These are phyloP conservation scores for Tylopilus intermedius DNA, from an alignment of 768 basidiomycete genomes.

Conservation along the genomic window DNA sequence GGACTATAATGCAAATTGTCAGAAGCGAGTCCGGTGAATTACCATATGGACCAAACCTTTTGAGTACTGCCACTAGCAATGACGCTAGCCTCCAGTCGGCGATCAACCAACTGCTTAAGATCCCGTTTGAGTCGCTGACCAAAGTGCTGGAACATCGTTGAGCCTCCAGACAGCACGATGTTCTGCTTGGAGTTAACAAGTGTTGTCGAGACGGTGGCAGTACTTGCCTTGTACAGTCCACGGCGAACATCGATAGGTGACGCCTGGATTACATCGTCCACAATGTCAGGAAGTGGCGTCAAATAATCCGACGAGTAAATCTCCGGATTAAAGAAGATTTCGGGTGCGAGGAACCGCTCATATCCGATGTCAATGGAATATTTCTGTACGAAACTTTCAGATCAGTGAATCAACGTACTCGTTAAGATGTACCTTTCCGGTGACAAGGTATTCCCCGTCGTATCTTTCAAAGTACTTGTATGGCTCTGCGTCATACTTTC, in stretches of 20 bases:
- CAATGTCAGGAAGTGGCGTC: conserved; percentile 92
- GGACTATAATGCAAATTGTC: conserved; percentile 47
- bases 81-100: conserved; percentile 74
- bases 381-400: conserved; percentile 50
- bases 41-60: conserved; percentile 47
- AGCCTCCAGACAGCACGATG: conserved; percentile 94
- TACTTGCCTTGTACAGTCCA: conserved; percentile 83
- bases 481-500: conserved; percentile 96
- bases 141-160: conserved; percentile 99
- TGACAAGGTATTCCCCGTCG: conserved; percentile 90
- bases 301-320: conserved; percentile 97
- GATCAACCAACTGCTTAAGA: conserved; percentile 89
- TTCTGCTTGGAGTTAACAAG: conserved; percentile 49
- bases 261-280: conserved; percentile 91
- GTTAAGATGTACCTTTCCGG: conserved; percentile 63
- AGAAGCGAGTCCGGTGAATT: not conserved
- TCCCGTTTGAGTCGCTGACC: conserved; percentile 96
- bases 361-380: conserved; percentile 94
- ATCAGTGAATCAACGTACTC: not conserved
- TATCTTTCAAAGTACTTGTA: conserved; percentile 92
- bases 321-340: conserved; percentile 99
- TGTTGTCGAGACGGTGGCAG: not conserved
- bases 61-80: conserved; percentile 67
- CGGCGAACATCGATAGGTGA: conserved; percentile 97
- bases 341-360: conserved; percentile 97